phyloP scores from a whole-genome alignment of 2,329 filamentous ascomycete species.

The Acrocalymma vagum region DNA sequence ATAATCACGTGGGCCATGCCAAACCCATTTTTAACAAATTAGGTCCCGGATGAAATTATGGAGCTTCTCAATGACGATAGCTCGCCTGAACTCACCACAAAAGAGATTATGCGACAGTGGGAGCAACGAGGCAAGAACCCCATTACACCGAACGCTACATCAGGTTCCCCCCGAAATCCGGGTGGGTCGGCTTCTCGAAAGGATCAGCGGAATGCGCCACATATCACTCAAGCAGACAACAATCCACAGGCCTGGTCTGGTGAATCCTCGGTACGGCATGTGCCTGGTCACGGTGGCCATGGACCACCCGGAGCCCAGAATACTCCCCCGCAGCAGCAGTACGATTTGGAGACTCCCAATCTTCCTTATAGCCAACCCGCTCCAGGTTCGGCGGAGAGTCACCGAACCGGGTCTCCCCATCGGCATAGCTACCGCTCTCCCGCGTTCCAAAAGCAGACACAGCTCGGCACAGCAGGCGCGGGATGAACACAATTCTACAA shows the following conservation, averaged over 20 bases:
- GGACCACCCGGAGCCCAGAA: constrained; percentile 30
- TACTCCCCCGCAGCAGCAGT: constrained; percentile 34
- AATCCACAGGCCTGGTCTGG: constrained; percentile 85
- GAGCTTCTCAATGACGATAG: constrained; percentile 86
- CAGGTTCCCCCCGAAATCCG: constrained; percentile 45
- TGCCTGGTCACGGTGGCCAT: constrained; percentile 51
- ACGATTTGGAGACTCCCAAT: constrained; percentile 43
- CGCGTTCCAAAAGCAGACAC: constrained; percentile 44
- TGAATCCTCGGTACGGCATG: constrained; percentile 83
- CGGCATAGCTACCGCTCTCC: constrained; percentile 49
- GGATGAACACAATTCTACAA: constrained; percentile 26
- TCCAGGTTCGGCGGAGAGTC: constrained; percentile 43
- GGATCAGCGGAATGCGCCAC: constrained; percentile 57
- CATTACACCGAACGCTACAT: constrained; percentile 64
- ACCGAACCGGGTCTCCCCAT: constrained; percentile 47
- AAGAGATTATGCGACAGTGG: constrained; percentile 95
- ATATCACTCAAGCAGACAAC: constrained; percentile 81
- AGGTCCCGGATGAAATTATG: constrained; percentile 94
- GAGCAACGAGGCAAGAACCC: constrained; percentile 78
- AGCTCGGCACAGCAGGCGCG: constrained; percentile 47
- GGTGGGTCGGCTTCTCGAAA: constrained; percentile 61
- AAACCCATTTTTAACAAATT: constrained; percentile 27
- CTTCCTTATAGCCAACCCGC: constrained; percentile 41
- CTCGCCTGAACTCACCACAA: constrained; percentile 88
- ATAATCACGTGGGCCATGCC: neutral